Conservation (phyloP, 2,329 filamentous ascomycete genomes). For the Epichloe coenophiala region DNA sequence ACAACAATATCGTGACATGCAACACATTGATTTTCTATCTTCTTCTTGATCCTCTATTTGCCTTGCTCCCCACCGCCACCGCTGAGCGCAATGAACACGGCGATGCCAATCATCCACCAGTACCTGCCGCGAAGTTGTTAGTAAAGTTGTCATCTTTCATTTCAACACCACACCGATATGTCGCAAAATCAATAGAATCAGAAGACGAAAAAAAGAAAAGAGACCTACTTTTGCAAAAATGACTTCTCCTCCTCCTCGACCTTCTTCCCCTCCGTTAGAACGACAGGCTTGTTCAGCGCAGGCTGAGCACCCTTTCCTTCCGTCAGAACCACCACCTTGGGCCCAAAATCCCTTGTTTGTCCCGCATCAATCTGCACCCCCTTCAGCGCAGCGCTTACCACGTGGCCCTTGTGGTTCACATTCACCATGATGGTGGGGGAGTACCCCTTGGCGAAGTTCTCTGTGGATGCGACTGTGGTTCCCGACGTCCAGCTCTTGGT, state of each 20-base stretch:
- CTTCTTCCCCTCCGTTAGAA: conserved; percentile 47
- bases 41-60: conserved; percentile 26
- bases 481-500: conserved; percentile 36
- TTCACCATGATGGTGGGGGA: conserved; percentile 39
- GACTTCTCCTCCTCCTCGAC: conserved; percentile 46
- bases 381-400: conserved; percentile 38
- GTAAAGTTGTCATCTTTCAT: conserved; percentile 9
- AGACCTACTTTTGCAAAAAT: conserved; percentile 50
- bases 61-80: conserved; percentile 29
- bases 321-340: conserved; percentile 38
- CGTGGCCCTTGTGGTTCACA: conserved; percentile 29
- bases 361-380: conserved; percentile 51
- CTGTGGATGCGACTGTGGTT: conserved; percentile 39
- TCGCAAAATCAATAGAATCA: neutral
- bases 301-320: conserved; percentile 39
- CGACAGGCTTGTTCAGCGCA: conserved; percentile 49
- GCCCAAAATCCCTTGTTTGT: conserved; percentile 51
- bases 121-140: conserved; percentile 35
- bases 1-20: conserved; percentile 7
- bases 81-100: conserved; percentile 37
- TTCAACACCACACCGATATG: neutral
- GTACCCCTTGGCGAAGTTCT: conserved; percentile 49
- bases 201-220: neutral
- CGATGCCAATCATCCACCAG: conserved; percentile 50
- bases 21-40: neutral